A percentile compares a stretch with the other conserved stretches of the same genome.
Evolutionary conservation across 176 grass and related monocot species (phyloP).

Genomic region (Avena atlantica): DNA sequence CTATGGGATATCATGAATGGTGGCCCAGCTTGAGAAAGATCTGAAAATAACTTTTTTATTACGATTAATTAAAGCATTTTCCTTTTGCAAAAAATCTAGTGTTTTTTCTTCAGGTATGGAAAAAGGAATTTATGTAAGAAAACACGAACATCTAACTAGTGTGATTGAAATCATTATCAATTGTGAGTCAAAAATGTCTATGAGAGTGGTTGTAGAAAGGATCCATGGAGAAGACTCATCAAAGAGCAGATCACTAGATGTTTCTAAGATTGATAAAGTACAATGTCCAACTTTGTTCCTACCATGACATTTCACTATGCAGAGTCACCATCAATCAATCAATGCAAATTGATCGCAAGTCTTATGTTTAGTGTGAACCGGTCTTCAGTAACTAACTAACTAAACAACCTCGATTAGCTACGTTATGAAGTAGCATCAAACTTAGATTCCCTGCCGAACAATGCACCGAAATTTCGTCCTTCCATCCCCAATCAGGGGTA

Average conservation of each 20-base stretch:
- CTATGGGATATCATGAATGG: constrained; percentile 42
- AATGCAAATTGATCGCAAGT: constrained; percentile 27
- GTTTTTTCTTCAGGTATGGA: not conserved
- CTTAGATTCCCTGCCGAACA: constrained; percentile 47
- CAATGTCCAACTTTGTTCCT: constrained; percentile 31
- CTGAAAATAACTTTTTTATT: constrained; percentile 22
- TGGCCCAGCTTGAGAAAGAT: constrained; percentile 5
- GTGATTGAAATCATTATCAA: not conserved
- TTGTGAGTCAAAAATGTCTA: not conserved
- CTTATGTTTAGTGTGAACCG: constrained; percentile 29
- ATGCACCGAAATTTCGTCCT: constrained; percentile 49
- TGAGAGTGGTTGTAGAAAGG: not conserved
- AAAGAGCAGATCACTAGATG: constrained; percentile 11
- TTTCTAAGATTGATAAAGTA: constrained; percentile 25
- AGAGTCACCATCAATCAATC: constrained; percentile 29
- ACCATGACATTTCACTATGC: constrained; percentile 3
- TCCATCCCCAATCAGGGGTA: constrained; percentile 47
- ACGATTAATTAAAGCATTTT: not conserved
- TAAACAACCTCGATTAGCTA: constrained; percentile 22
- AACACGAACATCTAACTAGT: too few relatives aligned
- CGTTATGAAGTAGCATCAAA: constrained; percentile 20
- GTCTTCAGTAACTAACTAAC: constrained; percentile 28
- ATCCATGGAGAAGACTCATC: not conserved
- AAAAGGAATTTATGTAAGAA: not conserved
- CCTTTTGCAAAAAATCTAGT: too few relatives aligned